Evolutionary conservation across 2,329 filamentous ascomycete species (phyloP).

Genomic region (Colletotrichum godetiae): DNA sequence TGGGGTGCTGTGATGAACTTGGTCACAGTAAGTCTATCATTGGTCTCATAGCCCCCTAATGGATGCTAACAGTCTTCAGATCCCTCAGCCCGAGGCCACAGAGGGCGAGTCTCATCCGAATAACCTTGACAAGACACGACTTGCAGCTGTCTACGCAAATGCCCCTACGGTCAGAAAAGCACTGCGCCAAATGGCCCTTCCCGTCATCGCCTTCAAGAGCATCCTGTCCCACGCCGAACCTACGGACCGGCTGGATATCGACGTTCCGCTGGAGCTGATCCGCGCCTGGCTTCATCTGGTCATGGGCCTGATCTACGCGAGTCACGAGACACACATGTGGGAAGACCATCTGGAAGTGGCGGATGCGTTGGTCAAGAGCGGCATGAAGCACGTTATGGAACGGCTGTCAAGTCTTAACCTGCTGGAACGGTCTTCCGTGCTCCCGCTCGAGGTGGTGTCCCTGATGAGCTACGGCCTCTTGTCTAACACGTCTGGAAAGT

Average conservation of each 20-base stretch:
- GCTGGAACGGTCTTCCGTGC: constrained; percentile 49
- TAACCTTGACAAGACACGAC: constrained; percentile 4
- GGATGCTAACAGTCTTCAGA: neutral
- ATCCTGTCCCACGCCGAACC: constrained; percentile 37
- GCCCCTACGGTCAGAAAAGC: constrained; percentile 23
- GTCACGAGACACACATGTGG: constrained; percentile 40
- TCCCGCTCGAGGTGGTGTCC: constrained; percentile 56
- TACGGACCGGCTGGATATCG: constrained; percentile 36
- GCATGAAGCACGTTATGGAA: constrained; percentile 51
- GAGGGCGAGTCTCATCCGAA: neutral
- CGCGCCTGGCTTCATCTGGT: constrained; percentile 56
- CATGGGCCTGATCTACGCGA: constrained; percentile 48
- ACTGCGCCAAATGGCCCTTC: constrained; percentile 23
- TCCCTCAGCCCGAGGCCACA: neutral
- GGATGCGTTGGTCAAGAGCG: constrained; percentile 45
- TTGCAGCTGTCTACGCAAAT: constrained; percentile 26
- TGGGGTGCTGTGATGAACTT: constrained; percentile 54
- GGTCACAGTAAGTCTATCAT: constrained; percentile 41
- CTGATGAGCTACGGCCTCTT: constrained; percentile 52
- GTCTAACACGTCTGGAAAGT: constrained; percentile 50
- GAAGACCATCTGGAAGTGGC: constrained; percentile 44
- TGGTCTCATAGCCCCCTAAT: too few relatives aligned
- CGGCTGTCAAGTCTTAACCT: constrained; percentile 45
- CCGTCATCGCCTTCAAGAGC: constrained; percentile 39
- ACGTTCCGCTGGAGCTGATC: constrained; percentile 50